Conservation (phyloP, 2,329 filamentous ascomycete genomes). For the Paracorniculantispora psalliotae region DNA sequence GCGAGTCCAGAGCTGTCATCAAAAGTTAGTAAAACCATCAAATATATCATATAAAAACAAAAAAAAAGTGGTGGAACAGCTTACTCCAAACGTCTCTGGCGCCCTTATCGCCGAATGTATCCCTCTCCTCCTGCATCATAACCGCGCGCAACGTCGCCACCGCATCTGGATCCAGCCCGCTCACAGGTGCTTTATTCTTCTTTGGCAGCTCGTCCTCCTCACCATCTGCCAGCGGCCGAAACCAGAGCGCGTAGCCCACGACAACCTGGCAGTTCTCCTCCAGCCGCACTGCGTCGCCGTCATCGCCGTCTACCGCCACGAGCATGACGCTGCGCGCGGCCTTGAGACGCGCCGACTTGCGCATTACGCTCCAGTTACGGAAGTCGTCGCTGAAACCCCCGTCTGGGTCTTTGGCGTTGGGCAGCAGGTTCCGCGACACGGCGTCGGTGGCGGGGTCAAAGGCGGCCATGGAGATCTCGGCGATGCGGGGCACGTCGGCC, state of each 20-base stretch:
- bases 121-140: conserved; percentile 10
- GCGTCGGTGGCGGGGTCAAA: conserved; percentile 18
- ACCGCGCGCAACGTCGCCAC: conserved; percentile 9
- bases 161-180: conserved; percentile 11
- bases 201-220: background rate
- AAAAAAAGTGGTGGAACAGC: background rate
- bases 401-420: conserved; percentile 1
- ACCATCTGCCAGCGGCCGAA: background rate
- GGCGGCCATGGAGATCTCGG: conserved; percentile 10
- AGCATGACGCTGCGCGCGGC: conserved; percentile 4
- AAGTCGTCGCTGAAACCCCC: background rate
- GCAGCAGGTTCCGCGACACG: conserved; percentile 15
- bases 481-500: conserved; percentile 15
- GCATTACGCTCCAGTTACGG: conserved; percentile 12
- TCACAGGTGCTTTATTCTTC: background rate
- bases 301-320: conserved; percentile 12
- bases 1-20: conserved; percentile 16
- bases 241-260: conserved; percentile 17
- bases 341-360: conserved; percentile 9
- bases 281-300: background rate
- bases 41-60: background rate
- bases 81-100: conserved; percentile 17
- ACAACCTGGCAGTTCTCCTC: background rate
- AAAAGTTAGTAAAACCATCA: background rate
- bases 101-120: conserved; percentile 15